Percentiles rank a stretch among this genome's conserved stretches.
Evolutionary conservation across 495 filamentous ascomycete species (phyloP).

Genomic region (Hypoxylon rickii): DNA sequence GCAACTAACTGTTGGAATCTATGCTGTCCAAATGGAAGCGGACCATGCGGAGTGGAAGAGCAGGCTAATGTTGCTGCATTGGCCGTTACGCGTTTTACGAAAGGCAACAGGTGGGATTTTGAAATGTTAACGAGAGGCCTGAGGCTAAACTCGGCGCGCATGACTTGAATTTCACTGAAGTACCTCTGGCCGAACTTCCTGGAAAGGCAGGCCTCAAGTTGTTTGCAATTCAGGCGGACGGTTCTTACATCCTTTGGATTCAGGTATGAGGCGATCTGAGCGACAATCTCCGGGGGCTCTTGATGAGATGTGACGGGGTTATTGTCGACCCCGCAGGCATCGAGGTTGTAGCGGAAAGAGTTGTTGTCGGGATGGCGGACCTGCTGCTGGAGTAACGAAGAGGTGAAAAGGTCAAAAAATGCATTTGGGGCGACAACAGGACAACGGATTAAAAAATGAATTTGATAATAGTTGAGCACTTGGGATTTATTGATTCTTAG

Average conservation of each 20-base stretch:
- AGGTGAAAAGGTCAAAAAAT: neutral
- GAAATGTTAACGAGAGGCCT: constrained; percentile 55
- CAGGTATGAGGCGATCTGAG: constrained; percentile 43
- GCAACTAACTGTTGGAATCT: constrained; percentile 13
- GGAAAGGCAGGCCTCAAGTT: constrained; percentile 47
- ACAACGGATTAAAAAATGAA: too few species aligned
- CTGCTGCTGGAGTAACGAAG: neutral
- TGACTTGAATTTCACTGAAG: constrained; percentile 58
- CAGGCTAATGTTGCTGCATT: constrained; percentile 33
- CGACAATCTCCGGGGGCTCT: constrained; percentile 45
- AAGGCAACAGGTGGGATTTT: constrained; percentile 42
- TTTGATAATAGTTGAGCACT: too few species aligned
- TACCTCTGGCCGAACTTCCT: constrained; percentile 53
- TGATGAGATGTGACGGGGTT: constrained; percentile 17
- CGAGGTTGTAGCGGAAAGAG: too few species aligned
- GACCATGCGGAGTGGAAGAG: too few species aligned
- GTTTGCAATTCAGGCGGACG: constrained; percentile 50
- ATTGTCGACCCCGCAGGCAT: neutral
- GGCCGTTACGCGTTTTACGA: constrained; percentile 53
- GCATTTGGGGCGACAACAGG: too few species aligned
- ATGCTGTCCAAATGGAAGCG: too few species aligned
- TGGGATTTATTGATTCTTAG: too few species aligned
- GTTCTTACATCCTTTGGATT: constrained; percentile 42
- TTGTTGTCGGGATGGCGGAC: neutral
- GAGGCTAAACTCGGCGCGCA: constrained; percentile 51